phyloP scores from a whole-genome alignment of 345 rosid species.

The Bruguiera sexangula region DNA sequence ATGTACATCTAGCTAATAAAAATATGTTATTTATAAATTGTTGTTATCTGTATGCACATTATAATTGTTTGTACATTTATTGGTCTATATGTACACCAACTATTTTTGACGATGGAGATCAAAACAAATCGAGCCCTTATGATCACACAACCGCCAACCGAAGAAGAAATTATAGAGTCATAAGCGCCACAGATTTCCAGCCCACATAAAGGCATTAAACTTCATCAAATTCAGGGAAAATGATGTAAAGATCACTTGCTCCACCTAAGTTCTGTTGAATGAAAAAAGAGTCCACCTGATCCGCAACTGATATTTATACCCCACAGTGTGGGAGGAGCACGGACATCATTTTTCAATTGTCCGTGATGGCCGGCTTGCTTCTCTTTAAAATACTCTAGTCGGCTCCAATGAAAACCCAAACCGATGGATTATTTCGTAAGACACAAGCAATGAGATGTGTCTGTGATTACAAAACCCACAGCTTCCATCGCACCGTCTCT shows the following conservation, averaged over 20 bases:
- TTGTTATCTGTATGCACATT: too few species aligned
- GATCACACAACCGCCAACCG: too few species aligned
- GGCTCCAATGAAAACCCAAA: not conserved
- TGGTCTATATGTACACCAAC: too few species aligned
- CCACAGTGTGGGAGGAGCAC: too few species aligned
- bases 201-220: not conserved
- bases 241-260: not conserved
- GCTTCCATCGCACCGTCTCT: conserved; percentile 57
- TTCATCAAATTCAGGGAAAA: not conserved
- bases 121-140: too few species aligned
- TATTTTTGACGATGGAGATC: not conserved
- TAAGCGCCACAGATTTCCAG: not conserved
- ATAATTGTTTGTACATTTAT: too few species aligned
- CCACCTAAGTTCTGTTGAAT: not conserved
- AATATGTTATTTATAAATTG: too few species aligned
- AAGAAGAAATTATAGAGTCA: not conserved
- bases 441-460: not conserved
- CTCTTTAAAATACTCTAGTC: not conserved
- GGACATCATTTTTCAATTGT: too few species aligned
- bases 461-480: conserved; percentile 11
- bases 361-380: not conserved
- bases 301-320: not conserved
- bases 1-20: too few species aligned
- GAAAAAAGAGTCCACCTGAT: not conserved
- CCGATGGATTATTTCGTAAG: too few species aligned